Conservation (phyloP, 116 monocot species). For the Trichopus zeylanicus region DNA sequence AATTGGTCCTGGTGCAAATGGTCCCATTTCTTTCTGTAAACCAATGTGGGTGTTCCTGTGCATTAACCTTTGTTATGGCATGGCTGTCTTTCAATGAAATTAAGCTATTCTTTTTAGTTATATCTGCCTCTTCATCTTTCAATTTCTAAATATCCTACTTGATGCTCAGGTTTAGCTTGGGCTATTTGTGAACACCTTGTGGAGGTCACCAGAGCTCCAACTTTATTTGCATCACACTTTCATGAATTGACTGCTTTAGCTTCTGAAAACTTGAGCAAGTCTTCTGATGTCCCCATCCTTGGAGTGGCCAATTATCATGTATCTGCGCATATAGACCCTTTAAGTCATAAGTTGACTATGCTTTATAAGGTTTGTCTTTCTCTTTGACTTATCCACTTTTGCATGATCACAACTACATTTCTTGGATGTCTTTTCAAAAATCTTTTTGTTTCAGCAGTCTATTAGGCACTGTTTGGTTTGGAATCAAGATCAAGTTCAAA, state of each 20-base stretch:
- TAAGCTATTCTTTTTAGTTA: neutral
- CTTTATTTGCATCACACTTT: conserved; percentile 96
- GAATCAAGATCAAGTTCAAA: no score
- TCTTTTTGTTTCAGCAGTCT: no score
- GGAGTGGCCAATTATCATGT: conserved; percentile 99
- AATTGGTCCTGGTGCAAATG: no score
- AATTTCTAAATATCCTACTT: neutral
- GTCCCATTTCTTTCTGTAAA: no score
- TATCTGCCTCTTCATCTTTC: neutral
- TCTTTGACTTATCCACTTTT: conserved; percentile 2
- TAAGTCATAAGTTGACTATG: conserved; percentile 82
- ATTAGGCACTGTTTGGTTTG: no score
- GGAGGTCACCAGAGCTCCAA: conserved; percentile 75
- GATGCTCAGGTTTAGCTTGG: conserved; percentile 86
- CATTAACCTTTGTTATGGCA: no score
- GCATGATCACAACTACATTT: no score
- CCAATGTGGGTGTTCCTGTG: no score
- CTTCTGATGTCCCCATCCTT: conserved; percentile 7
- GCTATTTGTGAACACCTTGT: conserved; percentile 97
- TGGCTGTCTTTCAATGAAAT: neutral
- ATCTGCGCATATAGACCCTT: conserved; percentile 89
- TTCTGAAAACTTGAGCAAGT: conserved; percentile 25
- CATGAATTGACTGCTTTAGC: conserved; percentile 93
- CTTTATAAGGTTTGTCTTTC: conserved; percentile 86
- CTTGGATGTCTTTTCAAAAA: no score